Evolutionary conservation across 208 protist genomes (phyloP).

Genomic region (Acanthamoeba rhysodes): DNA sequence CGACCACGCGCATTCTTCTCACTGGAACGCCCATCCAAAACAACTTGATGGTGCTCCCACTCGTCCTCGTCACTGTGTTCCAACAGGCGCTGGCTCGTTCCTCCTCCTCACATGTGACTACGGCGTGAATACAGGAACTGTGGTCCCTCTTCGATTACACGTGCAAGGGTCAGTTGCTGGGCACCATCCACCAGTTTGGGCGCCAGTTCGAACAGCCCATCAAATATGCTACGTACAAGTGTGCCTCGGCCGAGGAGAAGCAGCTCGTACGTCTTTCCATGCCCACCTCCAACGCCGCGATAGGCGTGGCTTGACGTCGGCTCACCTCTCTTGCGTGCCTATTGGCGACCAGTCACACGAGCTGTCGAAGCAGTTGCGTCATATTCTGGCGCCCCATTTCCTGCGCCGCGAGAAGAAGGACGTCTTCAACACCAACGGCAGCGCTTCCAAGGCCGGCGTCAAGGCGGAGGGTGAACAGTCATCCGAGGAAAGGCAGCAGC

Average conservation of each 20-base stretch:
- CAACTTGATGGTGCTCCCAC: slow-evolving; percentile 76
- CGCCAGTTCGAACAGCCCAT: slow-evolving; percentile 75
- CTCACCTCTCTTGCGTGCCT: background rate
- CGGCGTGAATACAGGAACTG: slow-evolving; percentile 33
- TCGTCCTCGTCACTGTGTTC: too few relatives aligned
- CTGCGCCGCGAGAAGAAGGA: slow-evolving; percentile 73
- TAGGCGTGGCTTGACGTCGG: background rate
- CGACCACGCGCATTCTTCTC: slow-evolving; percentile 79
- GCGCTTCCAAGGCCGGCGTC: background rate
- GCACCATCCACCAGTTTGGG: slow-evolving; percentile 61
- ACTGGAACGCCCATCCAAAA: slow-evolving; percentile 88
- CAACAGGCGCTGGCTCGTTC: too few relatives aligned
- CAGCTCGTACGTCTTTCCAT: background rate
- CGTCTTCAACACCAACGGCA: slow-evolving; percentile 58
- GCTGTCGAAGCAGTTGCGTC: slow-evolving; percentile 62
- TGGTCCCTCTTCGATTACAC: slow-evolving; percentile 79
- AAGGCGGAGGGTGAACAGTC: background rate
- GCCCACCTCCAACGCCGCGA: background rate
- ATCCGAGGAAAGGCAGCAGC: slow-evolving; percentile 13
- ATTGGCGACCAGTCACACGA: background rate
- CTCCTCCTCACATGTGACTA: background rate
- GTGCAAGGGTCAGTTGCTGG: slow-evolving; percentile 75
- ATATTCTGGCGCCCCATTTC: slow-evolving; percentile 75
- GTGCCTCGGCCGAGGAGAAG: slow-evolving; percentile 67
- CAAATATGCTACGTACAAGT: slow-evolving; percentile 34